A percentile compares a stretch with the other conserved stretches of the same genome.
Conservation (phyloP, 2,329 filamentous ascomycete species). For the Podosphaera leucotricha region DNA sequence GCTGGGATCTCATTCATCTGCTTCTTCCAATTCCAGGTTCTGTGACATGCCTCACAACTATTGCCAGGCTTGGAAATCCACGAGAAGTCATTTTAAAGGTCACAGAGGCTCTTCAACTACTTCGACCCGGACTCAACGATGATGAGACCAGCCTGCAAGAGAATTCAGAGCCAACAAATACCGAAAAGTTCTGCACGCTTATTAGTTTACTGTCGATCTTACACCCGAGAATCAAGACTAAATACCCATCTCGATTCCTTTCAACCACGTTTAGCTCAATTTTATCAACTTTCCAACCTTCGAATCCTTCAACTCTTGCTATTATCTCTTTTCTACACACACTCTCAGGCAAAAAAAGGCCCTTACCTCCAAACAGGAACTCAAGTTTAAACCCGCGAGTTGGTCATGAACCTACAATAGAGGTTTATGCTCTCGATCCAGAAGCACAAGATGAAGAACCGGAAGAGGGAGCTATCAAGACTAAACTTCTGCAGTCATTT, state of each 20-base stretch:
- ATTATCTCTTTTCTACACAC: conserved; percentile 49
- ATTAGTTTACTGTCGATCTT: conserved; percentile 50
- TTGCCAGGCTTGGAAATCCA: conserved; percentile 57
- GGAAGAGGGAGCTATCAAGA: conserved; percentile 36
- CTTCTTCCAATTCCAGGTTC: conserved; percentile 43
- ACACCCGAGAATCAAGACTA: conserved; percentile 52
- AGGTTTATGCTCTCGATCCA: conserved; percentile 32
- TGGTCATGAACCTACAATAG: conserved; percentile 23
- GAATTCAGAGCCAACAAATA: conserved; percentile 9
- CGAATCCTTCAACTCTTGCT: conserved; percentile 41
- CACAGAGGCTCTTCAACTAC: conserved; percentile 42
- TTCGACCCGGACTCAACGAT: conserved; percentile 23
- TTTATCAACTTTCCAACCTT: conserved; percentile 37
- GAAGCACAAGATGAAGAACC: conserved; percentile 30
- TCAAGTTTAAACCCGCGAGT: conserved; percentile 30
- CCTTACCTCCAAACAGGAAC: conserved; percentile 32
- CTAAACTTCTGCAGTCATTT: conserved; percentile 47
- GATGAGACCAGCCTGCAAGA: conserved; percentile 5
- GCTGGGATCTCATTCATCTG: conserved; percentile 63
- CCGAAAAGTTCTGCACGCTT: conserved; percentile 39
- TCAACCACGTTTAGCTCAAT: conserved; percentile 55
- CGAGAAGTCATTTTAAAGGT: conserved; percentile 64
- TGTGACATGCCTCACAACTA: conserved; percentile 47
- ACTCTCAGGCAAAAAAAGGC: conserved; percentile 41
- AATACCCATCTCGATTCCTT: conserved; percentile 55